phyloP scores from a whole-genome alignment of 2,329 filamentous ascomycete species.

The Exophiala spinifera region DNA sequence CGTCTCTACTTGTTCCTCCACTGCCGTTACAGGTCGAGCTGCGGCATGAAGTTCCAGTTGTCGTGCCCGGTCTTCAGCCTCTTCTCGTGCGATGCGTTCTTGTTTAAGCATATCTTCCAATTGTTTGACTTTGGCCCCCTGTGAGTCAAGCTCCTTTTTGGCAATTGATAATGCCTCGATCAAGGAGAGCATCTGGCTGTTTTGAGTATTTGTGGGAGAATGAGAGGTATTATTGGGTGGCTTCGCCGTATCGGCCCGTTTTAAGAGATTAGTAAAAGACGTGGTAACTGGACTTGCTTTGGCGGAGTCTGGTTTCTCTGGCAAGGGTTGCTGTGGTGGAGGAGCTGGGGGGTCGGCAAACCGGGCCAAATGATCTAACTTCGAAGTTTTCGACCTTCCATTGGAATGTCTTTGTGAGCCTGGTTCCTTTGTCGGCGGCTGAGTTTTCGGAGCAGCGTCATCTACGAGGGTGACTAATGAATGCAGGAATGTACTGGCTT shows the following conservation, averaged over 20 bases:
- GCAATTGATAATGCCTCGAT: constrained; percentile 80
- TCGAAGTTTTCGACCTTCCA: constrained; percentile 48
- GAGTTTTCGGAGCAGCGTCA: constrained; percentile 41
- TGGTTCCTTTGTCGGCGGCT: constrained; percentile 44
- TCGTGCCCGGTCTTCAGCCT: constrained; percentile 77
- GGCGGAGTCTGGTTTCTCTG: constrained; percentile 80
- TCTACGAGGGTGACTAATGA: constrained; percentile 70
- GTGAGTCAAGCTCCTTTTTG: constrained; percentile 82
- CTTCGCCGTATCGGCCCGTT: constrained; percentile 72
- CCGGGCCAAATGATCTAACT: constrained; percentile 72
- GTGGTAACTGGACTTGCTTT: constrained; percentile 47
- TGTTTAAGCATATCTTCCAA: constrained; percentile 74
- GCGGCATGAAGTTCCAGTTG: constrained; percentile 62
- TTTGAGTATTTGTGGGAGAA: constrained; percentile 52
- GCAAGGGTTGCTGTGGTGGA: constrained; percentile 86
- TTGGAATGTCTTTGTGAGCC: constrained; percentile 47
- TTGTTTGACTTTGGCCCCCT: constrained; percentile 73
- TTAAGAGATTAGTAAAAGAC: constrained; percentile 59
- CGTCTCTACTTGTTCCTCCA: constrained; percentile 34
- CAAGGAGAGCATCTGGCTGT: constrained; percentile 75
- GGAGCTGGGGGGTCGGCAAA: constrained; percentile 93
- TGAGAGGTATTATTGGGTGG: constrained; percentile 51
- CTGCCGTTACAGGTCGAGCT: constrained; percentile 34
- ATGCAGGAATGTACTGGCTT: constrained; percentile 78
- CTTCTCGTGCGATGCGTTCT: constrained; percentile 77